These are phyloP conservation scores for Cyberlindnera euphorbiae DNA, from an alignment of 805 yeast species.

Conservation along the genomic window DNA sequence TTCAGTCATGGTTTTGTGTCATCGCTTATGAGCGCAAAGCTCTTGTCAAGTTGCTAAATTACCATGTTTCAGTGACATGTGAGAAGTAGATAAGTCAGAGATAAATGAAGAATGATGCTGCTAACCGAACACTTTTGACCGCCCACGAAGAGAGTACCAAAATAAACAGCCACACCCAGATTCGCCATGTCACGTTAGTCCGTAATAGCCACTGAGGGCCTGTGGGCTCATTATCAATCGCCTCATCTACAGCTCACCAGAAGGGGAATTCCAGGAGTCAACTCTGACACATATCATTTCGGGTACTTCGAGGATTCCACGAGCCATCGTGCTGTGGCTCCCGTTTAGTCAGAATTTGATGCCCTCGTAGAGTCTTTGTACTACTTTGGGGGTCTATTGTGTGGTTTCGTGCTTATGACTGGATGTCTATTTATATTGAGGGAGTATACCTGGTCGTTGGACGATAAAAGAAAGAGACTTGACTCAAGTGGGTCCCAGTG, in stretches of 20 bases:
- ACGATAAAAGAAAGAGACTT: constrained; percentile 12
- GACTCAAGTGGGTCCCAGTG: constrained; percentile 18
- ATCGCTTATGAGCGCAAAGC: too few species aligned
- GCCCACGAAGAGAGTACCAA: too few species aligned
- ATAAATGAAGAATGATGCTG: too few species aligned
- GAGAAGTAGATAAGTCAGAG: too few species aligned
- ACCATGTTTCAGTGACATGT: too few species aligned
- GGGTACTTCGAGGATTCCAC: constrained; percentile 27
- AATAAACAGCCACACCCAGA: neutral
- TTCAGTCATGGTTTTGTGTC: neutral
- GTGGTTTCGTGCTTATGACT: constrained; percentile 16
- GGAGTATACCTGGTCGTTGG: constrained; percentile 25
- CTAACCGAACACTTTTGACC: too few species aligned
- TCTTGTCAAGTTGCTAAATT: too few species aligned
- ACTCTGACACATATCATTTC: constrained; percentile 25
- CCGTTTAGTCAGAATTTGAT: constrained; percentile 14
- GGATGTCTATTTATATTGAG: constrained; percentile 23
- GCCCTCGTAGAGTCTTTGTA: constrained; percentile 23
- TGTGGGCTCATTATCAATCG: too few species aligned
- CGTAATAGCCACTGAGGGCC: too few species aligned
- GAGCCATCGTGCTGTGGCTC: constrained; percentile 8
- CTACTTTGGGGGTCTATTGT: constrained; percentile 22
- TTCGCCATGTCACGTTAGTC: too few species aligned
- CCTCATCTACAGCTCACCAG: too few species aligned
- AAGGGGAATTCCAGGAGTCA: constrained; percentile 26